phyloP scores from a whole-genome alignment of 1,284 basidiomycete species.

The Naganishia cerealis region DNA sequence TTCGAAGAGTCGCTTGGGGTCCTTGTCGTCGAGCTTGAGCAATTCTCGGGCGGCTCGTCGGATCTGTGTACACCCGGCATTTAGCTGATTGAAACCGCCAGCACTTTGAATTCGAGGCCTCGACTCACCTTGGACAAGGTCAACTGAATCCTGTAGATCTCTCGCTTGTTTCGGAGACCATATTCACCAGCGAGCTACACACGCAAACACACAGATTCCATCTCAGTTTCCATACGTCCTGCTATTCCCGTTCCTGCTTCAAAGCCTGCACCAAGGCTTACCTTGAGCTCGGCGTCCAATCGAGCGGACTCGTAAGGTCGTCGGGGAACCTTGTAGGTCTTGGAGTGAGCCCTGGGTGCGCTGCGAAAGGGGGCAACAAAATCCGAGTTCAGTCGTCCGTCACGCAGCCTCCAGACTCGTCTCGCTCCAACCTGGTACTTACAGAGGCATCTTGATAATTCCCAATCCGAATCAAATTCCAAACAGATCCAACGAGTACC shows the following conservation, averaged over 20 bases:
- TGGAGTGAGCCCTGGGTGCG: conserved; percentile 53
- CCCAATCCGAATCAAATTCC: conserved; percentile 16
- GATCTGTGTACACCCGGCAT: conserved; percentile 59
- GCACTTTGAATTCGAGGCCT: background rate
- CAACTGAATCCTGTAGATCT: conserved; percentile 99
- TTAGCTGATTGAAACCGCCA: background rate
- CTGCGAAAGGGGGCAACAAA: conserved; percentile 31
- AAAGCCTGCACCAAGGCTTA: conserved; percentile 49
- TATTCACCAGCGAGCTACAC: conserved; percentile 94
- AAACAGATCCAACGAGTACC: conserved; percentile 25
- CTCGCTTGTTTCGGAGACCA: conserved; percentile 99
- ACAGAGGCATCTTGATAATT: conserved; percentile 36
- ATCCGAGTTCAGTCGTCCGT: conserved; percentile 14
- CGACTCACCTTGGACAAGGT: conserved; percentile 76
- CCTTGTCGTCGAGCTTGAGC: conserved; percentile 99
- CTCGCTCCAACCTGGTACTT: conserved; percentile 7
- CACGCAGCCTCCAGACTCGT: background rate
- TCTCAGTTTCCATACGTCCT: conserved; percentile 17
- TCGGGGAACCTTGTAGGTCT: conserved; percentile 96
- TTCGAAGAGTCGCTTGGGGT: conserved; percentile 99
- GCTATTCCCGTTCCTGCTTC: background rate
- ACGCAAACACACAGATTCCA: conserved; percentile 10
- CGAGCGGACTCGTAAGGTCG: conserved; percentile 96
- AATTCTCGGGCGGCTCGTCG: conserved; percentile 99
- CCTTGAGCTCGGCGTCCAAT: conserved; percentile 99